These are phyloP conservation scores for Avena insularis DNA, from an alignment of 176 grass and related monocot genomes.

Conservation along the genomic window DNA sequence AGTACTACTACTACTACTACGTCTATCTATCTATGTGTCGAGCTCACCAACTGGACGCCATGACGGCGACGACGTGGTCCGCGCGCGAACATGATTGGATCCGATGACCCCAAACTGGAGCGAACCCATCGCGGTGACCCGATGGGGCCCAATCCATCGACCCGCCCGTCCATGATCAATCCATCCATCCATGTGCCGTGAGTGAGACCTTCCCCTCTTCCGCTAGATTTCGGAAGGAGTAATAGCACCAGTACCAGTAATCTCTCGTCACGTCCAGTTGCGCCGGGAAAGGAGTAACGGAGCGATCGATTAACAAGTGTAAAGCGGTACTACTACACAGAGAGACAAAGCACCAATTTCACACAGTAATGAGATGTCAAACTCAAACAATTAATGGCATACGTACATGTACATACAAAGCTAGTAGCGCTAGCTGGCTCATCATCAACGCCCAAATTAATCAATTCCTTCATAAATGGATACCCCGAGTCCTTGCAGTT, in stretches of 20 bases:
- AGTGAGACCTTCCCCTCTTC: neutral
- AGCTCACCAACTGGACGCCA: conserved; percentile 14
- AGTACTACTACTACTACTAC: neutral
- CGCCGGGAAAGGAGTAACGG: neutral
- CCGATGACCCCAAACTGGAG: neutral
- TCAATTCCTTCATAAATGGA: conserved; percentile 27
- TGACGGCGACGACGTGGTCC: conserved; percentile 32
- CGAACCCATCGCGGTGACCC: neutral
- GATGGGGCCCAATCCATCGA: neutral
- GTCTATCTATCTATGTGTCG: neutral
- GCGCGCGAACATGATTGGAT: conserved; percentile 44
- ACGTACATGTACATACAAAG: conserved; percentile 45
- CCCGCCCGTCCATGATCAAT: neutral
- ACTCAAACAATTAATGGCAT: conserved; percentile 42
- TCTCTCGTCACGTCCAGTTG: conserved; percentile 18
- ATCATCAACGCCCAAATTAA: conserved; percentile 46
- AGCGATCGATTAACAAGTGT: neutral
- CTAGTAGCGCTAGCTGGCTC: conserved; percentile 37
- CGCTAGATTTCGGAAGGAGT: conserved; percentile 5
- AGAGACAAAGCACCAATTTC: conserved; percentile 41
- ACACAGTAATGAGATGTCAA: conserved; percentile 46
- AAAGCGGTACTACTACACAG: neutral
- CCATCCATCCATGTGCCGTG: neutral
- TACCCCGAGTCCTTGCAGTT: neutral
- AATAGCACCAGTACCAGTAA: neutral